phyloP scores from a whole-genome alignment of 2,329 filamentous ascomycete species.

The Juglanconis juglandina region DNA sequence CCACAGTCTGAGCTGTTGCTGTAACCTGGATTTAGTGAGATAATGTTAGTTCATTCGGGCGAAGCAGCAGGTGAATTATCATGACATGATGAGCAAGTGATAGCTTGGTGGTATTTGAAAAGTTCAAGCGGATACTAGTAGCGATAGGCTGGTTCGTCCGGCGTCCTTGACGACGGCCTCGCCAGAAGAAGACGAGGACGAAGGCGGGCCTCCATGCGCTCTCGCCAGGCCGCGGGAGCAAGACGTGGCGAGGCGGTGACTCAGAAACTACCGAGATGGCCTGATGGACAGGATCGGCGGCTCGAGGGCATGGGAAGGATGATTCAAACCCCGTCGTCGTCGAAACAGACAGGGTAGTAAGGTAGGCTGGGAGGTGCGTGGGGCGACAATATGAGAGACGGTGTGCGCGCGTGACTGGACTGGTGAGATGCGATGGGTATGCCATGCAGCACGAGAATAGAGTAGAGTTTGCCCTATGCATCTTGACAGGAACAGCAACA shows the following conservation, averaged over 20 bases:
- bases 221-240: not conserved
- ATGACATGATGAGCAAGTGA: too few species aligned
- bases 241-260: not conserved
- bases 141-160: too few species aligned
- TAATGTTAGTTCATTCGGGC: slow-evolving; percentile 6
- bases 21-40: slow-evolving; percentile 39
- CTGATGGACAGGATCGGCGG: not conserved
- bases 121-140: too few species aligned
- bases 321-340: not conserved
- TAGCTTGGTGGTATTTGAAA: too few species aligned
- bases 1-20: slow-evolving; percentile 50
- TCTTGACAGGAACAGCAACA: slow-evolving; percentile 22
- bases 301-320: not conserved
- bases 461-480: slow-evolving; percentile 19
- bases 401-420: not conserved
- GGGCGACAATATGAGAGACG: not conserved
- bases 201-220: not conserved
- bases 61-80: too few species aligned
- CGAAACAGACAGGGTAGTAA: not conserved
- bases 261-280: not conserved
- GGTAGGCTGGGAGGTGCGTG: not conserved
- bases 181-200: not conserved
- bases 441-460: slow-evolving; percentile 17
- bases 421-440: slow-evolving; percentile 21
- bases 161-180: too few species aligned